Base-by-base conservation (phyloP, 148 eudicot genomes). In the Rhododendron kiyosumense region DNA sequence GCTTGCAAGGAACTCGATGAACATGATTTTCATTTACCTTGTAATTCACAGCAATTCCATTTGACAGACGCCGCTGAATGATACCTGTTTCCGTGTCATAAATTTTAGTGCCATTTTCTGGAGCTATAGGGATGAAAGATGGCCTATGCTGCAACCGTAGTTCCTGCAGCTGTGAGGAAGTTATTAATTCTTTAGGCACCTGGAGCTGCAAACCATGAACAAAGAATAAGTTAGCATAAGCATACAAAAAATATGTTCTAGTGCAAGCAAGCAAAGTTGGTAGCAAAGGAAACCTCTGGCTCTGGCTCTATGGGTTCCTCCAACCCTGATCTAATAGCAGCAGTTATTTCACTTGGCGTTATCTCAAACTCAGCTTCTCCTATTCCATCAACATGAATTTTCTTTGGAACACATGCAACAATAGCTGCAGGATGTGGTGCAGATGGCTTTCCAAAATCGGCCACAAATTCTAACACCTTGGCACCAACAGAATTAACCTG, bases 371-470 rank as follows among this genome's bases (percentile, higher is more conserved):
- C 95, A 63, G 92, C 91, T 91, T 97, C 99, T 84, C 95, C 96
- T 73, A 82, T 76, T 85, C 90, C 96, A 78, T 95, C 98, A 81
- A 87, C 83, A 87, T 97, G 98, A 78, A 94, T 94, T 88, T 92
- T 93, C 84, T 86, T 93, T 38, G 99, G 99, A 85, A 97, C 98
- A 86, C 99, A 97, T 43, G 98, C 98, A 91, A 97, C 99, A 86
- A 97, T 93, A 75, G 99, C 99, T 54, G 99, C 98, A 83, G 99
- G 98, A 90, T 91, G 88, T 17, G 99, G 99, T 69, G 98, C 98
- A 89, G 95, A 93, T 89, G 98, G 93, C 85, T 91, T 90, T 48
- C 95, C 98, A 82, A 88, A 95, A 89, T 97, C 96, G 86, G 99
- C 91, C 75, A 97, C 90, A 88, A 93, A 97, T 87, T 97, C 99